Evolutionary conservation across 371 early-diverging fungal species (phyloP).

Genomic region (Homolaphlyctis polyrhiza): DNA sequence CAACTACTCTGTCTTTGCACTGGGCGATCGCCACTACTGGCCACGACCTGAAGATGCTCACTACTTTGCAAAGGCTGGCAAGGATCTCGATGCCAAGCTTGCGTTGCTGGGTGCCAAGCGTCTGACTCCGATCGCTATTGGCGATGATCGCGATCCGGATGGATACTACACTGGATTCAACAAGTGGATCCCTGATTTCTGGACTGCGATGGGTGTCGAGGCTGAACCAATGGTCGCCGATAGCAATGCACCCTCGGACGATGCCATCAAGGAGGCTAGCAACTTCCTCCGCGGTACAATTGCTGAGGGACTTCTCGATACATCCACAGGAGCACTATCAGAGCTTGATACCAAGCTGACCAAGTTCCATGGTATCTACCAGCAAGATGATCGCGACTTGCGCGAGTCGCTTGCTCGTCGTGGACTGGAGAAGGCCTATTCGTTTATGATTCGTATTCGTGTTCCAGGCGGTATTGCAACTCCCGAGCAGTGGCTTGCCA

Average conservation of each 20-base stretch:
- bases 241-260: slow-evolving; percentile 60
- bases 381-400: slow-evolving; percentile 92
- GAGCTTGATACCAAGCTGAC: slow-evolving; percentile 87
- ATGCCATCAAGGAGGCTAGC: slow-evolving; percentile 83
- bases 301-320: slow-evolving; percentile 73
- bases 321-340: slow-evolving; percentile 76
- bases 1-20: slow-evolving; percentile 76
- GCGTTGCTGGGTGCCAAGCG: slow-evolving; percentile 66
- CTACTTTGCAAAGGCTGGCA: slow-evolving; percentile 86
- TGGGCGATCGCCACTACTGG: slow-evolving; percentile 95
- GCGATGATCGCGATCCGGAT: slow-evolving; percentile 91
- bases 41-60: slow-evolving; percentile 82
- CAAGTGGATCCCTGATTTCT: slow-evolving; percentile 73
- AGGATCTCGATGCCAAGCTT: slow-evolving; percentile 75
- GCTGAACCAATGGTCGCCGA: slow-evolving; percentile 29
- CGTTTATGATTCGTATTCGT: slow-evolving; percentile 94
- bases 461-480: slow-evolving; percentile 87
- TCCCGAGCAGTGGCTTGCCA: slow-evolving; percentile 83
- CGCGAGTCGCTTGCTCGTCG: slow-evolving; percentile 78
- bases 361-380: slow-evolving; percentile 95
- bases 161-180: slow-evolving; percentile 78
- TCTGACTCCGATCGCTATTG: slow-evolving; percentile 64
- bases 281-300: slow-evolving; percentile 91
- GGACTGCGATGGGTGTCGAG: slow-evolving; percentile 72
- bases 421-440: slow-evolving; percentile 84